phyloP scores from a whole-genome alignment of 2,329 filamentous ascomycete genomes.

The Aspergillus arachidicola region DNA sequence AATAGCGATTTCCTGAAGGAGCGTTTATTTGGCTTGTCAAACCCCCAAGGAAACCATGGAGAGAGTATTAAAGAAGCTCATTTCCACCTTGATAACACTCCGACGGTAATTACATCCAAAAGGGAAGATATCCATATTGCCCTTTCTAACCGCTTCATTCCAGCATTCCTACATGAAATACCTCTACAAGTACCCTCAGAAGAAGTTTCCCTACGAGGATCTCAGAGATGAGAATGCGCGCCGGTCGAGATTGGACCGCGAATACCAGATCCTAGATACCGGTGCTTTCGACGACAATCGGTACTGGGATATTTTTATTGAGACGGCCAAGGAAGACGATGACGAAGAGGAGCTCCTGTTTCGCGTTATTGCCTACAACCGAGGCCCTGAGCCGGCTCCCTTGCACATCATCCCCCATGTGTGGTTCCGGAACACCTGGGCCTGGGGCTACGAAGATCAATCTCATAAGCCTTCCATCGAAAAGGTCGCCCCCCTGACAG shows the following conservation, averaged over 20 bases:
- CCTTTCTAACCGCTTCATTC: not conserved
- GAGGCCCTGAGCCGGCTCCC: conserved; percentile 85
- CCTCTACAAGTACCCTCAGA: conserved; percentile 95
- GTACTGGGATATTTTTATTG: conserved; percentile 97
- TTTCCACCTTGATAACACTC: conserved; percentile 95
- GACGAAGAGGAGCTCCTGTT: conserved; percentile 91
- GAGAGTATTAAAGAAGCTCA: conserved; percentile 97
- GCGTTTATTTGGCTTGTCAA: conserved; percentile 89
- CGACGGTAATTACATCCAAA: conserved; percentile 54
- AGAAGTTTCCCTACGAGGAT: conserved; percentile 87
- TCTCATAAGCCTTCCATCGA: conserved; percentile 80
- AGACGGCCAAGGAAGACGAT: conserved; percentile 91
- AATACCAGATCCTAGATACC: conserved; percentile 92
- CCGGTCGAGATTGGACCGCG: conserved; percentile 73
- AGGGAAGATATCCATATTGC: not conserved
- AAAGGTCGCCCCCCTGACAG: conserved; percentile 65
- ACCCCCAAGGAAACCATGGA: conserved; percentile 95
- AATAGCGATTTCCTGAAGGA: conserved; percentile 87
- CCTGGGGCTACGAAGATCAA: conserved; percentile 79
- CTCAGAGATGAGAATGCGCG: conserved; percentile 80
- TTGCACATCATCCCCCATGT: conserved; percentile 92
- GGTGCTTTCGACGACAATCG: conserved; percentile 83
- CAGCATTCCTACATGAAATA: conserved; percentile 99
- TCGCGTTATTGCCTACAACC: conserved; percentile 94
- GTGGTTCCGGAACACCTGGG: conserved; percentile 98